Evolutionary conservation across 1,284 basidiomycete genomes (phyloP).

Genomic region (Ganoderma leucocontextum): DNA sequence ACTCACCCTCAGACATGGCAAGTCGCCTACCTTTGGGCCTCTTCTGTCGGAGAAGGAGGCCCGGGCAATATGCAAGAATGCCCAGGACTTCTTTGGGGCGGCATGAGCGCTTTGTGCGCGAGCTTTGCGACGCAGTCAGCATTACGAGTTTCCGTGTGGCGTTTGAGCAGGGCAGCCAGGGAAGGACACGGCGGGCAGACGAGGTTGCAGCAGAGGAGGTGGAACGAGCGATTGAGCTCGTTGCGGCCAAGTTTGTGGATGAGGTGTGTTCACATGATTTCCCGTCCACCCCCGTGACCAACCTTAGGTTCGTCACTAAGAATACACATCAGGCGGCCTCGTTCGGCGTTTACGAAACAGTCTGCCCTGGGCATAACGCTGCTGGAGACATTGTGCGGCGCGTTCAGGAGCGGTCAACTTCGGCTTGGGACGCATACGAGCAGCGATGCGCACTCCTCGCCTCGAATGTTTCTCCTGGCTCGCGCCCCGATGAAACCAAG

Average conservation of each 20-base stretch:
- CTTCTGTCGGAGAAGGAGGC: slow-evolving; percentile 64
- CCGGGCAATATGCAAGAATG: slow-evolving; percentile 73
- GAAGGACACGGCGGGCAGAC: slow-evolving; percentile 14
- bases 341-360: slow-evolving; percentile 83
- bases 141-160: slow-evolving; percentile 52
- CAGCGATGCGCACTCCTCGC: slow-evolving; percentile 58
- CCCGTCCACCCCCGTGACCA: slow-evolving; percentile 11
- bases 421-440: slow-evolving; percentile 87
- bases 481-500: slow-evolving; percentile 16
- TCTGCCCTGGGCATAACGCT: slow-evolving; percentile 86
- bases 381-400: slow-evolving; percentile 78
- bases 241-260: slow-evolving; percentile 37
- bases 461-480: slow-evolving; percentile 30
- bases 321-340: slow-evolving; percentile 60
- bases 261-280: slow-evolving; percentile 35
- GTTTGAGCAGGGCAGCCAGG: slow-evolving; percentile 25
- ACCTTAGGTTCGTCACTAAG: neutral
- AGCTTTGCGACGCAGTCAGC: slow-evolving; percentile 63
- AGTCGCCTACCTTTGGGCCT: slow-evolving; percentile 40
- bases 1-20: slow-evolving; percentile 42
- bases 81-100: slow-evolving; percentile 76
- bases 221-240: slow-evolving; percentile 37
- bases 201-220: slow-evolving; percentile 27
- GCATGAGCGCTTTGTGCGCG: slow-evolving; percentile 75
- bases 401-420: slow-evolving; percentile 62